phyloP scores from a whole-genome alignment of 345 rosid species.

The Lepidium sativum region DNA sequence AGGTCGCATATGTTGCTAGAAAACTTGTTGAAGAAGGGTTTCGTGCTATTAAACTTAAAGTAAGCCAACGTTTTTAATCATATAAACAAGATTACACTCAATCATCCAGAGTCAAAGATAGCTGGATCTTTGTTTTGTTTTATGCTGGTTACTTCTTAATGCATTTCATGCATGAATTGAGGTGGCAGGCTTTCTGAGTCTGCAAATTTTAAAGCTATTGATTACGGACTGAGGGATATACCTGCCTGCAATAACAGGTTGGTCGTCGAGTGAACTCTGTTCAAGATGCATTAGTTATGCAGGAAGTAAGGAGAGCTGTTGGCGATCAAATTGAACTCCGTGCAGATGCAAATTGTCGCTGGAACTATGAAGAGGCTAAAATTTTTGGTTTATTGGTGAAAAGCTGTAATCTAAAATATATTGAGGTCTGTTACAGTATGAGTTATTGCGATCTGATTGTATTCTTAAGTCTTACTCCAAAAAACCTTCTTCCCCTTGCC shows the following conservation, averaged over 20 bases:
- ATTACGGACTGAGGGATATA: constrained; percentile 10
- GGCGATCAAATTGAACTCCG: constrained; percentile 69
- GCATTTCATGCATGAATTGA: not conserved
- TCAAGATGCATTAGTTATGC: constrained; percentile 69
- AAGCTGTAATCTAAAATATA: constrained; percentile 66
- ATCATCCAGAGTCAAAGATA: constrained; percentile 4
- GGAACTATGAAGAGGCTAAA: constrained; percentile 79
- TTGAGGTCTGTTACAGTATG: constrained; percentile 50
- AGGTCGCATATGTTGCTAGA: constrained; percentile 58
- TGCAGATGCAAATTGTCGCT: constrained; percentile 84
- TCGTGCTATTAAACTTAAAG: constrained; percentile 82
- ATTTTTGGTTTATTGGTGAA: constrained; percentile 57
- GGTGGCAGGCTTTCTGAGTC: constrained; percentile 1
- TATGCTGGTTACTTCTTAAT: not conserved
- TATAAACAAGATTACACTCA: constrained; percentile 1
- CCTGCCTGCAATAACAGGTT: constrained; percentile 47
- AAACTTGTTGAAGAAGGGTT: constrained; percentile 75
- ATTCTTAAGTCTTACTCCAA: not conserved
- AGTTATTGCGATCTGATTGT: not conserved
- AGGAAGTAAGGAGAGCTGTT: constrained; percentile 67
- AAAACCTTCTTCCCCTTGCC: not conserved
- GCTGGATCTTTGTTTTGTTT: not conserved
- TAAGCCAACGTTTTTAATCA: constrained; percentile 25
- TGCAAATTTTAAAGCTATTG: constrained; percentile 1
- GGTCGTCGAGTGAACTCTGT: constrained; percentile 64